Conservation (phyloP, 306 rosid genomes). For the Castanospermum australe region DNA sequence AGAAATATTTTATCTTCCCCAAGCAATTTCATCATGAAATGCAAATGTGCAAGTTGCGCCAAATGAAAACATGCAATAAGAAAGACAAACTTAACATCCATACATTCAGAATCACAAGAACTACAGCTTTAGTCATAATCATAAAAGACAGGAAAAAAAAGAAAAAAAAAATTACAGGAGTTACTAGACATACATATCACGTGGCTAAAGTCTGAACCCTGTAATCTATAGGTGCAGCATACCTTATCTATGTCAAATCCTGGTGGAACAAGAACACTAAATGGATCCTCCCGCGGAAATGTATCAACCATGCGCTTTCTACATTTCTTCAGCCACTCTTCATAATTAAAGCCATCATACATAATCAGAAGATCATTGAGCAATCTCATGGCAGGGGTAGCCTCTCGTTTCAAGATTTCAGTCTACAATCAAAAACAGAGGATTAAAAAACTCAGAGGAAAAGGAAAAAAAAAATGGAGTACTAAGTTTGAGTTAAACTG, state of each 20-base stretch:
- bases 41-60: background rate
- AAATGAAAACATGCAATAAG: background rate
- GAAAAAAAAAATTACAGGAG: background rate
- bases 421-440: conserved; percentile 45
- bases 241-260: conserved; percentile 93
- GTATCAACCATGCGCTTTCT: conserved; percentile 64
- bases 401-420: conserved; percentile 88
- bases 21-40: background rate
- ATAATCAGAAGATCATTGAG: conserved; percentile 84
- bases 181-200: background rate
- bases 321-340: conserved; percentile 81
- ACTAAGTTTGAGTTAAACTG: background rate
- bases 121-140: background rate
- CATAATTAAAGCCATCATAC: conserved; percentile 72
- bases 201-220: background rate
- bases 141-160: background rate
- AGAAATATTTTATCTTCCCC: background rate
- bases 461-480: background rate
- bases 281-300: conserved; percentile 94
- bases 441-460: background rate
- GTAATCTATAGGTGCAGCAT: conserved; percentile 11
- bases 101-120: background rate
- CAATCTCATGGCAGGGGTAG: conserved; percentile 87
- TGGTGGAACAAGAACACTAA: conserved; percentile 82
- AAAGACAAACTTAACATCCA: background rate